These are phyloP conservation scores for Neopestalotiopsis sp. DNA, from an alignment of 2,329 filamentous ascomycete genomes.

Conservation along the genomic window DNA sequence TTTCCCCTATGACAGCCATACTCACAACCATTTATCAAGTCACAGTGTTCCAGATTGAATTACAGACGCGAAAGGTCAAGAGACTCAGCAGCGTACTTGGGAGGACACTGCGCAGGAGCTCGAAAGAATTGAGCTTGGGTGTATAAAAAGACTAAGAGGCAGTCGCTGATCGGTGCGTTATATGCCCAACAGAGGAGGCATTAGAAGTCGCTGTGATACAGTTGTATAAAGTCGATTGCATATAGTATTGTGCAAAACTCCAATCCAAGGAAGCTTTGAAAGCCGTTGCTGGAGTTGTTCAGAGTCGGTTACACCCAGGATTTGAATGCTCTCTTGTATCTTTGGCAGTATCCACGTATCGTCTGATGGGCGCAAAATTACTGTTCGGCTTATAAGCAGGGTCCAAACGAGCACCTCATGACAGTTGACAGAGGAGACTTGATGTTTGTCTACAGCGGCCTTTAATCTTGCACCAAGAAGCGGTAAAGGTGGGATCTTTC, in stretches of 20 bases:
- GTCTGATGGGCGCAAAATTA: not conserved
- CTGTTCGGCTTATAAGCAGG: slow-evolving; percentile 22
- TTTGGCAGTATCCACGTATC: slow-evolving; percentile 8
- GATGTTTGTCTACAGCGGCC: not conserved
- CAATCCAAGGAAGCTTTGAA: slow-evolving; percentile 9
- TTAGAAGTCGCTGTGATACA: not conserved
- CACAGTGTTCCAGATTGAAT: slow-evolving; percentile 5
- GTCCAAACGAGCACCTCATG: slow-evolving; percentile 29
- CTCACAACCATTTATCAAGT: not conserved
- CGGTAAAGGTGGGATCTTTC: slow-evolving; percentile 17
- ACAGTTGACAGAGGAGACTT: not conserved
- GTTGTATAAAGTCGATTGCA: not conserved
- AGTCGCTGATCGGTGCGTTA: not conserved
- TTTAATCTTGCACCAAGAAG: slow-evolving; percentile 20
- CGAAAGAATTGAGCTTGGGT: slow-evolving; percentile 45
- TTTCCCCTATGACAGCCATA: not conserved
- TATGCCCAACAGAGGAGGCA: slow-evolving; percentile 2
- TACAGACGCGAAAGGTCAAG: slow-evolving; percentile 40
- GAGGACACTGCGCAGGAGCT: slow-evolving; percentile 46
- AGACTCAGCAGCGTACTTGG: slow-evolving; percentile 42
- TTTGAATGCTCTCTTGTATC: not conserved
- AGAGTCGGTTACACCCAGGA: not conserved
- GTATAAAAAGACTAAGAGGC: not conserved
- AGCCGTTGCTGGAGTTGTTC: not conserved
- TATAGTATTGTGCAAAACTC: not conserved